Evolutionary conservation across 331 rosid species (phyloP).

Genomic region (Erythrophleum ivorense): DNA sequence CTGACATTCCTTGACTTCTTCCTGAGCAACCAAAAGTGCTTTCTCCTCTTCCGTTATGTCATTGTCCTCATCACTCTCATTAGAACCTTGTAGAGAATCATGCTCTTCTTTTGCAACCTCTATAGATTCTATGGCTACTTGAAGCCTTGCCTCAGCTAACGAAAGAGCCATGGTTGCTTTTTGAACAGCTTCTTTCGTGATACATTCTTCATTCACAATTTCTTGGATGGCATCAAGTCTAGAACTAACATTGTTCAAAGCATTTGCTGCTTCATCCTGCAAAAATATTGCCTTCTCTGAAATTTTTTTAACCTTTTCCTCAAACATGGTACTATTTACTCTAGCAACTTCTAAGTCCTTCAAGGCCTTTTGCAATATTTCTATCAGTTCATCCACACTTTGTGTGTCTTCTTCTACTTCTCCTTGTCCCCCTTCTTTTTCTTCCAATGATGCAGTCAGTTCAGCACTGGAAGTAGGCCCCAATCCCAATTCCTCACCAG

Average conservation of each 20-base stretch:
- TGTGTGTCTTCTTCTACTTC: constrained; percentile 53
- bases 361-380: constrained; percentile 67
- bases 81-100: constrained; percentile 46
- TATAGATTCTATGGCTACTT: constrained; percentile 73
- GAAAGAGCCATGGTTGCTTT: constrained; percentile 90
- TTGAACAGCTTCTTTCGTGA: constrained; percentile 88
- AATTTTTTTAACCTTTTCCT: constrained; percentile 90
- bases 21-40: constrained; percentile 56
- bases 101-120: constrained; percentile 57
- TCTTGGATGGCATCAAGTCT: constrained; percentile 71
- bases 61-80: constrained; percentile 45
- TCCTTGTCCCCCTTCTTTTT: constrained; percentile 37
- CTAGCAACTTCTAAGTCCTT: constrained; percentile 76
- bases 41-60: constrained; percentile 59
- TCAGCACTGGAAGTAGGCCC: constrained; percentile 50
- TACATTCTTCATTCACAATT: constrained; percentile 68
- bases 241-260: constrained; percentile 74
- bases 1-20: constrained; percentile 71
- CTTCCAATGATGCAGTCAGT: constrained; percentile 52
- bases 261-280: constrained; percentile 76
- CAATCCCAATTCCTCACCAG: constrained; percentile 45
- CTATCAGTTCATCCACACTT: constrained; percentile 70
- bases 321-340: constrained; percentile 72
- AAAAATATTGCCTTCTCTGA: constrained; percentile 85
- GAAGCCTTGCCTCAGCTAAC: constrained; percentile 95